Evolutionary conservation across 2,329 filamentous ascomycete genomes (phyloP).

Genomic region (Aspergillus jensenii): DNA sequence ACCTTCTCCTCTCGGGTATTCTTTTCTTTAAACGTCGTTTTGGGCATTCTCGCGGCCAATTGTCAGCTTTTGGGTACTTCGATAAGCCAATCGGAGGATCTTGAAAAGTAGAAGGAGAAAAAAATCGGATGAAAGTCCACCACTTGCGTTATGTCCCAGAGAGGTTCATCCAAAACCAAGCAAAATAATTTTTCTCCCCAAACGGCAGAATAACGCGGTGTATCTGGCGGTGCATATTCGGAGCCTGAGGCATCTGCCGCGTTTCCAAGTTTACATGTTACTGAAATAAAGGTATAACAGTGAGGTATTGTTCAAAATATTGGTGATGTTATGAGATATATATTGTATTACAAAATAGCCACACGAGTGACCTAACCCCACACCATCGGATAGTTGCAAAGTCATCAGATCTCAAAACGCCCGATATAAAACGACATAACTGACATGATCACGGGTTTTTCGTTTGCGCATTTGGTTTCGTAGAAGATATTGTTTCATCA

Average conservation of each 20-base stretch:
- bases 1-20: conserved; percentile 24
- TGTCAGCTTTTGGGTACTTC: not conserved
- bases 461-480: conserved; percentile 12
- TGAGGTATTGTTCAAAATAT: not conserved
- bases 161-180: not conserved
- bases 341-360: not conserved
- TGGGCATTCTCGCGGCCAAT: conserved; percentile 24
- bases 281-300: not conserved
- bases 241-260: conserved; percentile 5
- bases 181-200: conserved; percentile 36
- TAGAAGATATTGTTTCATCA: conserved; percentile 12
- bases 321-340: not conserved
- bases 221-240: conserved; percentile 20
- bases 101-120: not conserved
- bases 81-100: not conserved
- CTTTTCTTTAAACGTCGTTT: conserved; percentile 30
- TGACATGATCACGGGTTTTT: conserved; percentile 12
- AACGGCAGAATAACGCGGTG: conserved; percentile 32
- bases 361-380: not conserved
- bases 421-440: conserved; percentile 9
- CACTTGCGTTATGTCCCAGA: not conserved
- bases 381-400: not conserved
- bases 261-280: not conserved
- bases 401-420: conserved; percentile 1
- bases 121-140: not conserved